These are phyloP conservation scores for Rhodosporidiobolus odoratus DNA, from an alignment of 768 basidiomycete genomes.

Conservation along the genomic window DNA sequence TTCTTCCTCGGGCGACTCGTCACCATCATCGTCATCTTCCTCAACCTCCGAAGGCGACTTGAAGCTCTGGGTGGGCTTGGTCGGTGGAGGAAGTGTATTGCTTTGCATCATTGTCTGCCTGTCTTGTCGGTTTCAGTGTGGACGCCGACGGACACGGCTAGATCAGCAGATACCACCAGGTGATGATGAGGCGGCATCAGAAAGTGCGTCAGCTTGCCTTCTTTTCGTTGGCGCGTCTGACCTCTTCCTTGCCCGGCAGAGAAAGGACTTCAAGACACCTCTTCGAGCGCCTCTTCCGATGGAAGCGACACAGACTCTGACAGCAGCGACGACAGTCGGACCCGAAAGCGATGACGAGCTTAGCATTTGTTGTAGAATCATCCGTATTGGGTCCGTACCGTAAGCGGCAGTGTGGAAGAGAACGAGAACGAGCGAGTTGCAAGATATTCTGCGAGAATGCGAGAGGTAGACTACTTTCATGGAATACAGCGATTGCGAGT, in stretches of 20 bases:
- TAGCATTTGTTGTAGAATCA: too few relatives aligned
- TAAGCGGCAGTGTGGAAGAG: not conserved
- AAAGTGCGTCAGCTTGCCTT: not conserved
- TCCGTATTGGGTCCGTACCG: too few relatives aligned
- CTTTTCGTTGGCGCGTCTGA: not conserved
- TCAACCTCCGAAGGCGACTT: not conserved
- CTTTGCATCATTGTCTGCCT: not conserved
- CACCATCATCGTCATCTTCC: not conserved
- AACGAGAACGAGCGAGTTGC: too few relatives aligned
- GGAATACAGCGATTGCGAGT: too few relatives aligned
- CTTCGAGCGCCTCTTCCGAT: not conserved
- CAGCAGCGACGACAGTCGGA: not conserved
- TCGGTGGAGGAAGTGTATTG: not conserved
- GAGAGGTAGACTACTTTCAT: too few relatives aligned
- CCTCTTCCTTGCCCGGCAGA: not conserved
- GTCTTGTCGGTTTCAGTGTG: not conserved
- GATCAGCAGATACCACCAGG: not conserved
- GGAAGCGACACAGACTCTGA: not conserved
- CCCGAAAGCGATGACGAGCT: not conserved
- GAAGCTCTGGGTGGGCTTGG: not conserved
- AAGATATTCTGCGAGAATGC: too few relatives aligned
- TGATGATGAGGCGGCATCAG: not conserved
- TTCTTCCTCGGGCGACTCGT: not conserved
- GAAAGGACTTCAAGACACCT: not conserved
- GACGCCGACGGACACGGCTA: not conserved